Evolutionary conservation across 2,329 filamentous ascomycete species (phyloP).

Genomic region (Fusarium sp.): DNA sequence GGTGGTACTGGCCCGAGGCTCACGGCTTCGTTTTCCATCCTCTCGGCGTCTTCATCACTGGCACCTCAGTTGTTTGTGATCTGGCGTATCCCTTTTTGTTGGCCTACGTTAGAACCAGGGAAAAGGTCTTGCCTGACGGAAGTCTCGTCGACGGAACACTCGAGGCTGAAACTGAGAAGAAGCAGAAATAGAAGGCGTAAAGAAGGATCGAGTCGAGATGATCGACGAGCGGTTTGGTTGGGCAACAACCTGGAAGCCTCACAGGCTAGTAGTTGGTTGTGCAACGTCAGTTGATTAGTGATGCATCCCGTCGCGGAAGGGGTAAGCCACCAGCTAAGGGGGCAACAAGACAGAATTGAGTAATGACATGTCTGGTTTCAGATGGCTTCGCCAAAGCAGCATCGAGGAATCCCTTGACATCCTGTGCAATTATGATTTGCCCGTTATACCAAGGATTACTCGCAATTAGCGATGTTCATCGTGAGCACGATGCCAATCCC

Average conservation of each 20-base stretch:
- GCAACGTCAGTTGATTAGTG: neutral
- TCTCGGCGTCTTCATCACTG: slow-evolving; percentile 55
- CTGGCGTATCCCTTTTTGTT: slow-evolving; percentile 58
- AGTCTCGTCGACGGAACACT: slow-evolving; percentile 44
- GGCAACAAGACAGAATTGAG: slow-evolving; percentile 3
- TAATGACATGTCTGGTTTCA: slow-evolving; percentile 6
- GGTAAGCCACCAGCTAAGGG: neutral
- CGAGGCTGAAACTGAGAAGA: slow-evolving; percentile 27
- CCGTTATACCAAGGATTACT: neutral
- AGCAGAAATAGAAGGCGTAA: slow-evolving; percentile 23
- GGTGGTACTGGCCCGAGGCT: slow-evolving; percentile 63
- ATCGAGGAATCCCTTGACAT: neutral
- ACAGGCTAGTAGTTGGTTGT: neutral
- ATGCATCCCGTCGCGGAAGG: neutral
- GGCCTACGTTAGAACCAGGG: slow-evolving; percentile 52
- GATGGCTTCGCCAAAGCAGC: neutral
- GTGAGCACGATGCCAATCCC: neutral
- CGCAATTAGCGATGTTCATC: neutral
- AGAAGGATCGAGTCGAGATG: neutral
- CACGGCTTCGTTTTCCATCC: slow-evolving; percentile 59
- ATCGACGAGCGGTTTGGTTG: neutral
- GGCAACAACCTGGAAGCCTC: neutral
- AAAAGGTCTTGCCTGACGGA: slow-evolving; percentile 52
- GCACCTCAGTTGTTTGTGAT: slow-evolving; percentile 54
- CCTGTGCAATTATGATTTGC: neutral